A percentile compares a stretch with the other conserved stretches of the same genome.
These are phyloP conservation scores for Trichoderma harzianum DNA, from an alignment of 2,329 filamentous ascomycete species.

Conservation along the genomic window DNA sequence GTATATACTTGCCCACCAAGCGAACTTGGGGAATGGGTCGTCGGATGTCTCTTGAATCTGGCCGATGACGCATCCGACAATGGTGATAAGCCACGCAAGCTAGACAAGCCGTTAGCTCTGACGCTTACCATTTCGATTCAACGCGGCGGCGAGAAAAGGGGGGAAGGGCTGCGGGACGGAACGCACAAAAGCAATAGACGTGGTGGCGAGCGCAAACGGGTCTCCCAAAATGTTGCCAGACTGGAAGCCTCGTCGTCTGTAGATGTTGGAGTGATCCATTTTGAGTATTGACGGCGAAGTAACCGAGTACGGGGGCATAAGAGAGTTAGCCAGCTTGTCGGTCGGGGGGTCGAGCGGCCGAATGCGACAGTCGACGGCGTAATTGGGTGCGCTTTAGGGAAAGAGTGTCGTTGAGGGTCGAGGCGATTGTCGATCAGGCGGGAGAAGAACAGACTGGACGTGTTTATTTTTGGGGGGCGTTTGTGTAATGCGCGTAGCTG, in stretches of 20 bases:
- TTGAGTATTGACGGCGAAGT: slow-evolving; percentile 72
- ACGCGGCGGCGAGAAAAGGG: background rate
- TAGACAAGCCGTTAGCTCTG: slow-evolving; percentile 37
- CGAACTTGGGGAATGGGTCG: slow-evolving; percentile 71
- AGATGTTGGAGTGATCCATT: slow-evolving; percentile 69
- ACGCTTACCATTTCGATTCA: slow-evolving; percentile 4
- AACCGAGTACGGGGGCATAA: slow-evolving; percentile 71
- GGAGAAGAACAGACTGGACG: background rate
- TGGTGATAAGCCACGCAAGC: slow-evolving; percentile 94
- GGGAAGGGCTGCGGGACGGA: background rate
- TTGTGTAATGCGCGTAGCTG: background rate
- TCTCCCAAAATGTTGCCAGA: slow-evolving; percentile 91
- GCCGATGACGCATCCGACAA: slow-evolving; percentile 79
- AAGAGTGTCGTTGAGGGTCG: slow-evolving; percentile 12
- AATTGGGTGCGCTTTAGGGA: background rate
- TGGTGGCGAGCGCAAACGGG: slow-evolving; percentile 90
- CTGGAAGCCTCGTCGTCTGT: slow-evolving; percentile 63
- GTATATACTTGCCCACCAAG: slow-evolving; percentile 89
- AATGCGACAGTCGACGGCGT: slow-evolving; percentile 8
- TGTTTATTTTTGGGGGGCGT: background rate
- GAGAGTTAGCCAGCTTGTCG: slow-evolving; percentile 30
- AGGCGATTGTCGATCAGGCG: slow-evolving; percentile 4
- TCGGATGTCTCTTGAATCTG: slow-evolving; percentile 46
- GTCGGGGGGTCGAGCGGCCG: slow-evolving; percentile 2
- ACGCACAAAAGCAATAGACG: slow-evolving; percentile 85